Conservation (phyloP, 2,329 filamentous ascomycete species). For the Rhinocladiella mackenziei region DNA sequence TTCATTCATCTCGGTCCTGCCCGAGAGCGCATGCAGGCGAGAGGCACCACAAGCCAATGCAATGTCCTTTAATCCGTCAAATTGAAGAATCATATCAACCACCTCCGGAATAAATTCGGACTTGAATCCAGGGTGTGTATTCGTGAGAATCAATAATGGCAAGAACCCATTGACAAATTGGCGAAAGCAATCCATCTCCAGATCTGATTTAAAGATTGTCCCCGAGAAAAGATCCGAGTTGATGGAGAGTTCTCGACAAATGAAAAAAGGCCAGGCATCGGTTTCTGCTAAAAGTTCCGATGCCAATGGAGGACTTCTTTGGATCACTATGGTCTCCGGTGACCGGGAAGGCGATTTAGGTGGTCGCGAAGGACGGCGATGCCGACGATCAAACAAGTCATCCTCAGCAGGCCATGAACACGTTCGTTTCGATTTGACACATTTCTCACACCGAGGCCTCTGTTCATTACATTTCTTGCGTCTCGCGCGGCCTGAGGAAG, state of each 20-base stretch:
- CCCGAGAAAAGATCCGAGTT: conserved; percentile 15
- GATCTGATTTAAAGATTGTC: conserved; percentile 13
- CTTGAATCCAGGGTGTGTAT: conserved; percentile 15
- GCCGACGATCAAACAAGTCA: conserved; percentile 18
- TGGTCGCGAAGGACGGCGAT: conserved; percentile 13
- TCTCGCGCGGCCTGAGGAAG: conserved; percentile 8
- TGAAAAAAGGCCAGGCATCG: conserved; percentile 1
- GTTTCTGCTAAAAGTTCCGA: background rate
- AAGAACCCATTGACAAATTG: conserved; percentile 15
- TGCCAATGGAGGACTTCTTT: background rate
- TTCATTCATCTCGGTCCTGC: conserved; percentile 13
- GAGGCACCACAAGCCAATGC: conserved; percentile 19
- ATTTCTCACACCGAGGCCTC: conserved; percentile 15
- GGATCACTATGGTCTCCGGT: background rate
- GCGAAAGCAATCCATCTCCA: conserved; percentile 19
- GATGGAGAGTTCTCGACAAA: conserved; percentile 15
- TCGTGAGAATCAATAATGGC: conserved; percentile 13
- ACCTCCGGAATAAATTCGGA: conserved; percentile 14
- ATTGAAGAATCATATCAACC: conserved; percentile 15
- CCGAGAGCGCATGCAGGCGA: conserved; percentile 9
- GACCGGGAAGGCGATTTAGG: conserved; percentile 2
- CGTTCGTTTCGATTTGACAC: conserved; percentile 20
- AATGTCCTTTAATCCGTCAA: conserved; percentile 18
- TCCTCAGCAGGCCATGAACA: conserved; percentile 21
- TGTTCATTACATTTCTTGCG: conserved; percentile 20